phyloP scores from a whole-genome alignment of 2,329 filamentous ascomycete genomes.

The Thelonectria olida region DNA sequence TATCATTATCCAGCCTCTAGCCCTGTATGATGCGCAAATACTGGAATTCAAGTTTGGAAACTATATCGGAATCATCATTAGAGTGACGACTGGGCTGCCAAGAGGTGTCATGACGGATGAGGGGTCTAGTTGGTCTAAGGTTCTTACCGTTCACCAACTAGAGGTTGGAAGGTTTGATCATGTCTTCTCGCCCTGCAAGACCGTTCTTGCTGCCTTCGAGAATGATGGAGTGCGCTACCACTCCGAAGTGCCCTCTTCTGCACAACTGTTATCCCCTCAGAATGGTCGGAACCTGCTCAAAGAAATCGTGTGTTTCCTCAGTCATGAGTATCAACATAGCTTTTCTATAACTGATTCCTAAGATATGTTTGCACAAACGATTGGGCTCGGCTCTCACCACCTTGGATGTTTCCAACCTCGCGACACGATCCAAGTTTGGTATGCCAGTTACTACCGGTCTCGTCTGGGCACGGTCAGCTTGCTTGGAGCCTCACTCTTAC shows the following conservation, averaged over 20 bases:
- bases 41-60: background rate
- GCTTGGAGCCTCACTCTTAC: background rate
- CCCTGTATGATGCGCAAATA: constrained; percentile 9
- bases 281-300: background rate
- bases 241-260: background rate
- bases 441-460: background rate
- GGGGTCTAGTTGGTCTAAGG: too few species aligned
- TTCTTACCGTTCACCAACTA: too few species aligned
- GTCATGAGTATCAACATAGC: background rate
- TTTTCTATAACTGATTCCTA: too few species aligned
- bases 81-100: background rate
- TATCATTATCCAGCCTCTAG: constrained; percentile 31
- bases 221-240: background rate
- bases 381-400: background rate
- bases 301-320: background rate
- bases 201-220: background rate
- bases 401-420: background rate
- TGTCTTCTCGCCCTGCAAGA: too few species aligned
- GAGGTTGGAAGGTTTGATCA: too few species aligned
- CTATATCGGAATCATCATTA: background rate
- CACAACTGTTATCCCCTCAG: too few species aligned
- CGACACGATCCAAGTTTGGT: background rate
- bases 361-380: background rate
- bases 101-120: background rate
- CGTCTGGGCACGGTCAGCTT: background rate